Evolutionary conservation across 2,329 filamentous ascomycete species (phyloP).

Genomic region (Corinectria fuckeliana): DNA sequence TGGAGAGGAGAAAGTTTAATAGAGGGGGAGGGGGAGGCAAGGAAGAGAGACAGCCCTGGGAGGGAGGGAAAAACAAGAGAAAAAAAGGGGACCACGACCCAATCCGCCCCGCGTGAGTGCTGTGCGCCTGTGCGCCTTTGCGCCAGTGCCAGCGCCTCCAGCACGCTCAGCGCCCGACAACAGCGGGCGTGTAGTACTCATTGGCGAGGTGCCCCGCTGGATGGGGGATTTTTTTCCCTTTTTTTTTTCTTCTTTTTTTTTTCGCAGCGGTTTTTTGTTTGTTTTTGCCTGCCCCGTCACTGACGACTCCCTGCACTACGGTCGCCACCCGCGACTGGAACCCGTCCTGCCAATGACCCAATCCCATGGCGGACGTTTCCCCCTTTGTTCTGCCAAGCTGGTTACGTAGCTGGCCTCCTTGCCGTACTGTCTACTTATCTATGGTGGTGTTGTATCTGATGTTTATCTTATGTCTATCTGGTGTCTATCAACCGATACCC

Average conservation of each 20-base stretch:
- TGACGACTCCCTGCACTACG: background rate
- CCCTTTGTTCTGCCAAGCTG: too few species aligned
- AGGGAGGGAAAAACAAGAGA: too few species aligned
- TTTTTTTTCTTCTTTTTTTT: constrained; percentile 18
- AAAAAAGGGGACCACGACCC: background rate
- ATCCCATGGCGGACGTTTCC: background rate
- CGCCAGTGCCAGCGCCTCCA: too few species aligned
- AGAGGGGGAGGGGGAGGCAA: constrained; percentile 17
- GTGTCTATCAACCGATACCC: background rate
- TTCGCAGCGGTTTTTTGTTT: background rate
- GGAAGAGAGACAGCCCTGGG: too few species aligned
- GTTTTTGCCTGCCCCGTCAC: background rate
- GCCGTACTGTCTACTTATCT: background rate
- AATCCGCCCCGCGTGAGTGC: background rate
- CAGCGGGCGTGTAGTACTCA: constrained; percentile 32
- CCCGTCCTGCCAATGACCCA: background rate
- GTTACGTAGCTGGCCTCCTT: background rate
- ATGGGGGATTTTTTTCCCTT: constrained; percentile 24
- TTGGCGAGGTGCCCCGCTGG: constrained; percentile 27
- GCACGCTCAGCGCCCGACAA: constrained; percentile 28
- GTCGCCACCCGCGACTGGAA: background rate
- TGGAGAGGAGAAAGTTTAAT: background rate
- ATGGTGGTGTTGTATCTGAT: background rate
- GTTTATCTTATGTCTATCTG: background rate
- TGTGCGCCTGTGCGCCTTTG: background rate